Evolutionary conservation across 202 grass and related monocot genomes (phyloP), one percentile per base, ranked within the genome.

Genomic region (Digitaria exilis): DNA sequence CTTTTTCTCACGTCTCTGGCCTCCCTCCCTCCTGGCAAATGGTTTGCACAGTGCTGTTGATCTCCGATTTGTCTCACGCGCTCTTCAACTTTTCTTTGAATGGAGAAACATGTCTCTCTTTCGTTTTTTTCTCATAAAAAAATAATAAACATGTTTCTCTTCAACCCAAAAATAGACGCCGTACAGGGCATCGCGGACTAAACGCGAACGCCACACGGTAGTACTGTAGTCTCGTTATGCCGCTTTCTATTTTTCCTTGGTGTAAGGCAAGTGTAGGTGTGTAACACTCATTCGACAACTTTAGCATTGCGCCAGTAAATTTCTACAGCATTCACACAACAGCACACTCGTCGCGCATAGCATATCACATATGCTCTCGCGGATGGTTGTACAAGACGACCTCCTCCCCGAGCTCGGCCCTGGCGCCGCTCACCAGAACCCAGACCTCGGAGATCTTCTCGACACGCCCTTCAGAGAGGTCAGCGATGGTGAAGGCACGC

Each of bases 361-460:
- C 17, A 44, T 5, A 45, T 78, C 67, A 86, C 10, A 83, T 86
- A 60, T 69, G 84, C 59, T 74, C 84, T 37, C 43, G 12, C 37
- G 80, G 84, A 45, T 17, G 80, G 65, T 69, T 58, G 77, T 91
- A 95, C 65, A 98, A 65, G 54, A 91, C 57, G 52, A 78, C 82
- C 76, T 95, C 96, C 82, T 92, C 73, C 30, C 90, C 83, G 26
- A 98, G 64, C 84, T 94, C 85, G 9, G 92, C 29, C 51, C 55
- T 41, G 7, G 51, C 34, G 5, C 65, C 80, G 34, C 82, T 46
- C 65, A 93, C 91, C 73, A 90, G 67, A 62, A 95, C 87, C 96
- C 96, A 98, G 13, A 88, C 85, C 76, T 98, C 93, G 1, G 82
- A 72, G 74, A 98, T 90, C 86, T 90, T 98, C 63, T 93, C 88